These are phyloP conservation scores for Talaromyces sp. DNA, from an alignment of 2,329 filamentous ascomycete genomes.

Conservation along the genomic window DNA sequence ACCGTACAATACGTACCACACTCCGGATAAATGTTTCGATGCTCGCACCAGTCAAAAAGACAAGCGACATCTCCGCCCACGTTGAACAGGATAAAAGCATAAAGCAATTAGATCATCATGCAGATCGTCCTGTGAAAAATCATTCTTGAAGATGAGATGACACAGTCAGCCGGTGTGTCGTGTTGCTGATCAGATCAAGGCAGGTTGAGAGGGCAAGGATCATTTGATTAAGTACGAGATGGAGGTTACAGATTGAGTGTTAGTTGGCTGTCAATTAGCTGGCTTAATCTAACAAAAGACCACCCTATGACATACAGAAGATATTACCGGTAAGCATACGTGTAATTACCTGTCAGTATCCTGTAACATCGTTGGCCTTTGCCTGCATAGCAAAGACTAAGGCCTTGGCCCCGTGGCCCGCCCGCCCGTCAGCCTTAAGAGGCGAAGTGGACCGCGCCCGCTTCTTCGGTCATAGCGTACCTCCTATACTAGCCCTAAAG, in stretches of 20 bases:
- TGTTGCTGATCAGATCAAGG: background rate
- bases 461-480: background rate
- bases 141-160: background rate
- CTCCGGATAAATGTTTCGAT: background rate
- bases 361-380: background rate
- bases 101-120: background rate
- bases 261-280: background rate
- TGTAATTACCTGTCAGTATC: slow-evolving; percentile 1
- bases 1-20: background rate
- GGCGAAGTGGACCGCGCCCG: slow-evolving; percentile 25
- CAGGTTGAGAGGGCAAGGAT: background rate
- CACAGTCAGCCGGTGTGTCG: background rate
- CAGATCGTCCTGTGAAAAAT: background rate
- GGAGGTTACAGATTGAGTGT: slow-evolving; percentile 1
- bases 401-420: slow-evolving; percentile 10
- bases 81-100: background rate
- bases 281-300: background rate
- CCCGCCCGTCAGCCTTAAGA: slow-evolving; percentile 34
- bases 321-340: background rate
- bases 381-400: no score
- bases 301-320: no score
- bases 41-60: background rate
- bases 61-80: background rate
- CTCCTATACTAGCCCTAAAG: background rate
- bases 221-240: background rate